Percentiles rank a stretch among this genome's conserved stretches.
These are phyloP conservation scores for Rhytidhysteron rufulum DNA, from an alignment of 2,329 filamentous ascomycete species.

Conservation along the genomic window DNA sequence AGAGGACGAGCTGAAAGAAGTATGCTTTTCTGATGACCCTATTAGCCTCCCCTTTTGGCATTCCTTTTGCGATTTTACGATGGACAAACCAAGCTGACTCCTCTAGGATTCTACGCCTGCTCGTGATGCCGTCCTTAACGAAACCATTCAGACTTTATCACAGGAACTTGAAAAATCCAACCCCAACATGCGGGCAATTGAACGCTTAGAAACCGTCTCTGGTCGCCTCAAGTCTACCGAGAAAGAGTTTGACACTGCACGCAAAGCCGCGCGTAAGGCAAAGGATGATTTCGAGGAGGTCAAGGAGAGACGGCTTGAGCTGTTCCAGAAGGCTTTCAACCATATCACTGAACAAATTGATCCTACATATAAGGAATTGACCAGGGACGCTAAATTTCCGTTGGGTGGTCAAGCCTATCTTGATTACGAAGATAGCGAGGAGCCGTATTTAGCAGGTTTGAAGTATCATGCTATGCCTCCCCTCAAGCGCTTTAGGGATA, in stretches of 20 bases:
- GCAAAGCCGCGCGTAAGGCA: conserved; percentile 66
- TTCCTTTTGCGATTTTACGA: neutral
- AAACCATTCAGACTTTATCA: conserved; percentile 71
- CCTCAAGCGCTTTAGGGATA: conserved; percentile 95
- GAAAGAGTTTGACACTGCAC: conserved; percentile 83
- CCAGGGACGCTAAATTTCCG: conserved; percentile 83
- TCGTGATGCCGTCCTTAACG: conserved; percentile 70
- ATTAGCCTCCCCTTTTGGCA: neutral
- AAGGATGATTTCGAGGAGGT: conserved; percentile 81
- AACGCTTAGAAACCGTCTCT: conserved; percentile 83
- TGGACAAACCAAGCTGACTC: conserved; percentile 22
- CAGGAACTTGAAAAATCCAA: conserved; percentile 88
- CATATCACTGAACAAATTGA: conserved; percentile 95
- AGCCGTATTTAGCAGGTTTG: conserved; percentile 91
- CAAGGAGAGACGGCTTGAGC: conserved; percentile 76
- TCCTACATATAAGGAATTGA: conserved; percentile 92
- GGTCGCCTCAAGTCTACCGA: conserved; percentile 78
- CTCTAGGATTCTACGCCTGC: conserved; percentile 63
- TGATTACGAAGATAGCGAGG: conserved; percentile 93
- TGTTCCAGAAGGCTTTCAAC: conserved; percentile 92
- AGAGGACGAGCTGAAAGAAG: conserved; percentile 73
- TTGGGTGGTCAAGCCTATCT: conserved; percentile 87
- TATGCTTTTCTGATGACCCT: neutral
- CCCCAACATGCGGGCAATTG: conserved; percentile 93
- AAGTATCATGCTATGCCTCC: conserved; percentile 99